Percentiles rank a stretch among this genome's conserved stretches.
These are phyloP conservation scores for Austroboletus rostrupii DNA, from an alignment of 1,284 basidiomycete genomes.

Conservation along the genomic window DNA sequence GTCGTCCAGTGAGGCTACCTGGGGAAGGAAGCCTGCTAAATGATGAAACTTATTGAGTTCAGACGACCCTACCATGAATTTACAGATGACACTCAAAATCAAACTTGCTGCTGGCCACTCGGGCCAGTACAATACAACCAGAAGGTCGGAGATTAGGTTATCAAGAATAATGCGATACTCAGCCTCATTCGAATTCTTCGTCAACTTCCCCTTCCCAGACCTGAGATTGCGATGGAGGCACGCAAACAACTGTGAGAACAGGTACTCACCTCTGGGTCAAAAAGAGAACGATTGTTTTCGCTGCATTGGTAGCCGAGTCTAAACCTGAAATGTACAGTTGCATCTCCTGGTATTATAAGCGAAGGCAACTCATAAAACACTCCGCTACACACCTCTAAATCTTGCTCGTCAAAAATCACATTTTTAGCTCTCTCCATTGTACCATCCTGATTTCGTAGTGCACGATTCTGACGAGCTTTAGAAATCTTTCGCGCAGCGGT, in stretches of 20 bases:
- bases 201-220: constrained; percentile 78
- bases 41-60: background rate
- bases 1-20: constrained; percentile 74
- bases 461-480: constrained; percentile 59
- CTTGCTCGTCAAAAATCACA: constrained; percentile 61
- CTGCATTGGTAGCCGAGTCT: constrained; percentile 79
- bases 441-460: constrained; percentile 57
- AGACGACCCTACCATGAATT: constrained; percentile 69
- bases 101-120: constrained; percentile 95
- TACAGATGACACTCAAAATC: constrained; percentile 73
- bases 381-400: constrained; percentile 47
- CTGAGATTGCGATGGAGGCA: constrained; percentile 30
- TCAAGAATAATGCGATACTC: constrained; percentile 92
- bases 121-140: constrained; percentile 88
- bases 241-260: background rate
- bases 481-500: constrained; percentile 57
- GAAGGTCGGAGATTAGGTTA: constrained; percentile 81
- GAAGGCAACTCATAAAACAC: background rate
- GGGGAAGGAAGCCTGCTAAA: background rate
- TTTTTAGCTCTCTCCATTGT: constrained; percentile 43
- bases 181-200: constrained; percentile 84
- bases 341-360: constrained; percentile 49
- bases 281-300: constrained; percentile 80
- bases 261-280: constrained; percentile 67
- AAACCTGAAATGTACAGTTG: constrained; percentile 61